phyloP scores from a whole-genome alignment of 441 rosid genomes.

The Flueggea neowawraea region DNA sequence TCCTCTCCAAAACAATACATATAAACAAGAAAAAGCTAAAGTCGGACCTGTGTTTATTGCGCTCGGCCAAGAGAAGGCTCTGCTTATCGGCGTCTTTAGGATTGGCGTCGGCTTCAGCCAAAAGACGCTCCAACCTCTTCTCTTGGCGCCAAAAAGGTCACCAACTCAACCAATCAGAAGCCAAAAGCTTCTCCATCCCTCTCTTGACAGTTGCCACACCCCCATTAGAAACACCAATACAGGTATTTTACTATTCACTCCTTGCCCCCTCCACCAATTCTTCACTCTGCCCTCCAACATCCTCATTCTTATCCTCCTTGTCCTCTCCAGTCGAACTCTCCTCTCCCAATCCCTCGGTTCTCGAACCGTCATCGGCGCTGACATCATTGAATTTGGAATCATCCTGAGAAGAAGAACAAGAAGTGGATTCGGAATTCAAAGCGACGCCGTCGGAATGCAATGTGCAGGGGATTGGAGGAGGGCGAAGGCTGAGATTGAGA shows the following conservation, averaged over 20 bases:
- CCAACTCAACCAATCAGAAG: conserved; percentile 67
- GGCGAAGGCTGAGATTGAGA: conserved; percentile 23
- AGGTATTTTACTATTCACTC: conserved; percentile 28
- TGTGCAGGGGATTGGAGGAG: conserved; percentile 36
- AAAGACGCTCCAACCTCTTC: conserved; percentile 64
- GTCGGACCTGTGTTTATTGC: conserved; percentile 76
- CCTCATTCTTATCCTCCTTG: conserved; percentile 6
- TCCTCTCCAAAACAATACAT: not conserved
- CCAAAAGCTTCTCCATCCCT: conserved; percentile 46
- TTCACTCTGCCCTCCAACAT: conserved; percentile 20
- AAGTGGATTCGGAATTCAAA: conserved; percentile 25
- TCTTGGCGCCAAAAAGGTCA: conserved; percentile 75
- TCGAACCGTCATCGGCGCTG: not conserved
- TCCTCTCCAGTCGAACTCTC: conserved; percentile 14
- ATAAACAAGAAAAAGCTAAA: not conserved
- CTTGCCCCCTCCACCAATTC: conserved; percentile 23
- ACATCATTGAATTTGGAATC: conserved; percentile 6
- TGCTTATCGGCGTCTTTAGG: conserved; percentile 77
- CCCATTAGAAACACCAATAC: conserved; percentile 57
- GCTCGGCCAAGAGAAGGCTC: conserved; percentile 71
- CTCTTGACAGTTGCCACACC: conserved; percentile 46
- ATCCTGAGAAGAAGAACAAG: not conserved
- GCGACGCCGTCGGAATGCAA: conserved; percentile 51
- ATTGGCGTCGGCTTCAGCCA: conserved; percentile 84
- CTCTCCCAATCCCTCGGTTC: conserved; percentile 14